phyloP scores from a whole-genome alignment of 2,329 filamentous ascomycete species.

The Ophiognomonia clavigignenti-juglandacearum region DNA sequence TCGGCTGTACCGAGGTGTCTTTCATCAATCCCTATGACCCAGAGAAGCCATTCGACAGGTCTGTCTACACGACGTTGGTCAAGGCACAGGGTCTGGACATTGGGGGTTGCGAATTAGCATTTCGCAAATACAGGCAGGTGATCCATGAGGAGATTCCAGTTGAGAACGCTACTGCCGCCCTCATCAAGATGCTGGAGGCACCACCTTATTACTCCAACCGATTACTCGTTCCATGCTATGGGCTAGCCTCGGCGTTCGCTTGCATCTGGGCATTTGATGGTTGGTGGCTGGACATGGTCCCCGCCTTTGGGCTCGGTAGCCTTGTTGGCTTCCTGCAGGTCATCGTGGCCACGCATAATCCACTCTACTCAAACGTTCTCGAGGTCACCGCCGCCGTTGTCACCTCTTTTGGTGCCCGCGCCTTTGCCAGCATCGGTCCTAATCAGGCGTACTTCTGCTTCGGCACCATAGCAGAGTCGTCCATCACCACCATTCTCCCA shows the following conservation, averaged over 20 bases:
- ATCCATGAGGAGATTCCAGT: slow-evolving; percentile 7
- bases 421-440: slow-evolving; percentile 3
- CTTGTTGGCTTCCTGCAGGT: slow-evolving; percentile 9
- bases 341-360: slow-evolving; percentile 4
- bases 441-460: slow-evolving; percentile 10
- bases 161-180: slow-evolving; percentile 9
- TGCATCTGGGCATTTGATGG: slow-evolving; percentile 3
- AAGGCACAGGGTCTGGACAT: slow-evolving; percentile 17
- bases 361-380: slow-evolving; percentile 10
- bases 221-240: slow-evolving; percentile 9
- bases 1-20: slow-evolving; percentile 15
- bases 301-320: slow-evolving; percentile 7
- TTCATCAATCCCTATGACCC: slow-evolving; percentile 12
- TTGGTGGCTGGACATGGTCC: slow-evolving; percentile 8
- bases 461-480: slow-evolving; percentile 5
- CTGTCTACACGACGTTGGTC: slow-evolving; percentile 15
- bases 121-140: slow-evolving; percentile 15
- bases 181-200: slow-evolving; percentile 4
- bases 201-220: slow-evolving; percentile 10
- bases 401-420: slow-evolving; percentile 8
- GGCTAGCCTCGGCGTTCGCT: slow-evolving; percentile 1
- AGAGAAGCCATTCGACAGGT: slow-evolving; percentile 11
- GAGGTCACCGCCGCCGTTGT: slow-evolving; percentile 8
- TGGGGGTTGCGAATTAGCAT: slow-evolving; percentile 13
- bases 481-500: slow-evolving; percentile 8